Percentiles rank a stretch among this genome's conserved stretches.
phyloP scores from a whole-genome alignment of 768 basidiomycete genomes.

The Hemileccinum impolitum region DNA sequence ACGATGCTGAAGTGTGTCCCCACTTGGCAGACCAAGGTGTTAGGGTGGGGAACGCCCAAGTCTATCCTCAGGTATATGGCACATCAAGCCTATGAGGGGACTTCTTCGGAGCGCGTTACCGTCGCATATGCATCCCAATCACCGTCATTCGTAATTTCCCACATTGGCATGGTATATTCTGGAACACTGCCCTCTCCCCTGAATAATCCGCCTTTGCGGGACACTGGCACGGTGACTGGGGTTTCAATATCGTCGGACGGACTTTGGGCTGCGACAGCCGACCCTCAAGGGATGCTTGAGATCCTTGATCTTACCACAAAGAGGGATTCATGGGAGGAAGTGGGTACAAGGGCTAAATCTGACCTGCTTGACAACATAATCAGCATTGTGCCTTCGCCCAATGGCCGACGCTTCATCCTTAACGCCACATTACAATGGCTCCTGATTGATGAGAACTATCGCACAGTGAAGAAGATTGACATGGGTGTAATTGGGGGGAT shows the following conservation, averaged over 20 bases:
- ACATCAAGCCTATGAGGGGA: not conserved
- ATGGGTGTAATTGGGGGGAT: not conserved
- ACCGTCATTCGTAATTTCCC: slow-evolving; percentile 5
- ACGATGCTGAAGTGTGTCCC: not conserved
- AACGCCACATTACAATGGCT: not conserved
- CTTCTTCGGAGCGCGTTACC: not conserved
- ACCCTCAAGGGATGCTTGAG: slow-evolving; percentile 1
- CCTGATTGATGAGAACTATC: slow-evolving; percentile 4
- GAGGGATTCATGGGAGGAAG: slow-evolving; percentile 1
- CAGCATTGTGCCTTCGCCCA: slow-evolving; percentile 2
- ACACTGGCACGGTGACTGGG: not conserved
- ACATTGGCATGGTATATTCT: not conserved
- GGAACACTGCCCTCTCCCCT: not conserved
- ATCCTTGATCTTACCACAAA: slow-evolving; percentile 5
- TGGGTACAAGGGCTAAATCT: not conserved
- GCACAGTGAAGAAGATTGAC: slow-evolving; percentile 7
- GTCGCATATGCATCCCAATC: slow-evolving; percentile 3
- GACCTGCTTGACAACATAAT: not conserved
- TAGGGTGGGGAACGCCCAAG: not conserved
- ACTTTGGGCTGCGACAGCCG: slow-evolving; percentile 9
- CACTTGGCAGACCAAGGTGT: slow-evolving; percentile 1
- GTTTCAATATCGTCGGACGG: slow-evolving; percentile 24
- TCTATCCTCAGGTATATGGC: not conserved
- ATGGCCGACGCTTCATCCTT: slow-evolving; percentile 12
- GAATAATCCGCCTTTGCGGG: not conserved